Conservation (phyloP, 345 rosid species). For the Mangifera indica region DNA sequence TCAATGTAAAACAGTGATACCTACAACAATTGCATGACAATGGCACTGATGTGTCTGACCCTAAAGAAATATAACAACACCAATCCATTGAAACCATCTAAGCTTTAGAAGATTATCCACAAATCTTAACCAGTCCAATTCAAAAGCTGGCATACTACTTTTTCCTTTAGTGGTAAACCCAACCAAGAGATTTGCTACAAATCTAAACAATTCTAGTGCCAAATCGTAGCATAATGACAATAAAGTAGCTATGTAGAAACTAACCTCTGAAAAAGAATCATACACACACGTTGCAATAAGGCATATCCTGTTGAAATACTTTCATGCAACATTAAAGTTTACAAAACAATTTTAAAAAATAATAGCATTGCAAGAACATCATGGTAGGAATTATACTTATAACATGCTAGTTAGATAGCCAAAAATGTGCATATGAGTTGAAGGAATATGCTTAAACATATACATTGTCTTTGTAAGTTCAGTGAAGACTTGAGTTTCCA, state of each 20-base stretch:
- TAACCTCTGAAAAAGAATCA: constrained; percentile 31
- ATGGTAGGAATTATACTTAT: constrained; percentile 43
- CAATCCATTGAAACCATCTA: constrained; percentile 59
- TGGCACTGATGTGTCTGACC: constrained; percentile 69
- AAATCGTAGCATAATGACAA: constrained; percentile 54
- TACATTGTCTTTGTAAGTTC: constrained; percentile 59
- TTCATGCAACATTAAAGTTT: neutral
- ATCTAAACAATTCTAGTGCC: constrained; percentile 48
- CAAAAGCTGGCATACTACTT: constrained; percentile 25
- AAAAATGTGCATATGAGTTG: constrained; percentile 60
- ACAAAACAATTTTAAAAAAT: neutral
- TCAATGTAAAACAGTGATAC: constrained; percentile 7
- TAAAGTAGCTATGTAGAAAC: constrained; percentile 59
- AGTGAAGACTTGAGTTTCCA: constrained; percentile 70
- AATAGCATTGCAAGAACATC: neutral
- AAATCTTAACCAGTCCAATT: constrained; percentile 38
- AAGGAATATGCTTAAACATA: constrained; percentile 58
- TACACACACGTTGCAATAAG: neutral
- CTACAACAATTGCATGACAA: constrained; percentile 67
- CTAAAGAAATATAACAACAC: constrained; percentile 57
- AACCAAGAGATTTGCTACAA: constrained; percentile 33
- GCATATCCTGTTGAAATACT: neutral
- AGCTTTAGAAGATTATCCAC: constrained; percentile 46
- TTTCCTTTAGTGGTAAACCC: constrained; percentile 49
- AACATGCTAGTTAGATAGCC: constrained; percentile 56